Evolutionary conservation across 129 eudicot genomes (phyloP).

Genomic region (Rutidosis leptorrhynchoides): DNA sequence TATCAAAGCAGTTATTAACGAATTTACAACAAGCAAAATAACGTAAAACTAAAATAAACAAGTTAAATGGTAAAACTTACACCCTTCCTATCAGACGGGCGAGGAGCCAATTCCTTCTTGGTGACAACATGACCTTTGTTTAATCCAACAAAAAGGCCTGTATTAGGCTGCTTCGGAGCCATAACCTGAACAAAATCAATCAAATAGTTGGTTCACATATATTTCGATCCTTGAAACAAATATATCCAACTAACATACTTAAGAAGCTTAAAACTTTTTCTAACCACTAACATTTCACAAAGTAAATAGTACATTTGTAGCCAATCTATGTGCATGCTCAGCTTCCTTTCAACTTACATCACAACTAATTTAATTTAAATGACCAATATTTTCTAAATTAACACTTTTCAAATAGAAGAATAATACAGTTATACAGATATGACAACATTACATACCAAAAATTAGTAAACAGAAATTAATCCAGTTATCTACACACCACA

Average conservation of each 20-base stretch:
- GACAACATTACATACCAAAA: neutral
- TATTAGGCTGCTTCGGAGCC: slow-evolving; percentile 79
- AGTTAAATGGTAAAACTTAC: slow-evolving; percentile 26
- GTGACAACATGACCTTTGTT: slow-evolving; percentile 81
- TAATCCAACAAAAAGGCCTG: slow-evolving; percentile 63
- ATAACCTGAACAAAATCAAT: slow-evolving; percentile 30
- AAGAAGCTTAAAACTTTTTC: neutral
- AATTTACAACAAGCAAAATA: neutral
- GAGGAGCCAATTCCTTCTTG: slow-evolving; percentile 65
- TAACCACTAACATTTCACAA: neutral
- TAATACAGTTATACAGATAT: neutral
- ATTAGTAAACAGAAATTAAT: too few relatives aligned
- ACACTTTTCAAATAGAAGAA: neutral
- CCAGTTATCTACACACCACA: neutral
- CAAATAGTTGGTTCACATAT: neutral
- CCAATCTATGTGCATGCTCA: neutral
- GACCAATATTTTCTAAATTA: neutral
- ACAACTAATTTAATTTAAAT: too few relatives aligned
- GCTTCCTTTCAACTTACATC: neutral
- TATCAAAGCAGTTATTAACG: neutral
- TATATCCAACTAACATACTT: neutral
- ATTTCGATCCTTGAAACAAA: neutral
- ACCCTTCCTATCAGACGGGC: slow-evolving; percentile 77
- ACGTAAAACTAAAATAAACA: neutral
- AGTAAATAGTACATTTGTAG: too few relatives aligned